phyloP scores from a whole-genome alignment of 2,329 filamentous ascomycete species.

The Trichoderma sp. region DNA sequence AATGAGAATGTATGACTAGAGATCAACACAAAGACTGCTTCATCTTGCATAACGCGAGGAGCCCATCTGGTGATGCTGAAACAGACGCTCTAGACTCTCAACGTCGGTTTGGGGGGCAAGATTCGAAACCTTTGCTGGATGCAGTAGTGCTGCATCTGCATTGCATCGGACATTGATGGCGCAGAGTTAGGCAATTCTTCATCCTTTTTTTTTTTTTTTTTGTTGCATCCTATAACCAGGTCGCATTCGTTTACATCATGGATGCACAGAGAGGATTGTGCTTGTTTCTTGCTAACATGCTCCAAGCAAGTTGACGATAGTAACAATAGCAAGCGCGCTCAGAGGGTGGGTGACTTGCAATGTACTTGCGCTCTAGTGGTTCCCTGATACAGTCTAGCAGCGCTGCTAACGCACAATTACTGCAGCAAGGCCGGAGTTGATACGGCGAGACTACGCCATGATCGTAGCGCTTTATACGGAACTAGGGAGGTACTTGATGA shows the following conservation, averaged over 20 bases:
- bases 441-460: neutral
- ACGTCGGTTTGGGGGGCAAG: neutral
- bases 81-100: neutral
- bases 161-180: neutral
- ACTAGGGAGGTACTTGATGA: neutral
- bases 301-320: neutral
- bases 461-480: neutral
- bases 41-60: neutral
- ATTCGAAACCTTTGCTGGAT: neutral
- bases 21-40: neutral
- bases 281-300: neutral
- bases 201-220: neutral
- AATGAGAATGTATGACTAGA: neutral
- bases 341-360: neutral
- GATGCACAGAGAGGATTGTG: neutral
- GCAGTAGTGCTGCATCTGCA: neutral
- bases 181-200: neutral
- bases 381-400: neutral
- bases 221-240: neutral
- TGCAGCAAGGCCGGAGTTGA: neutral
- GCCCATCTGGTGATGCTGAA: constrained; percentile 1
- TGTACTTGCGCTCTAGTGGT: neutral
- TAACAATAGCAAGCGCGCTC: neutral
- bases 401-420: neutral
- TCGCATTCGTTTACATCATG: neutral